Evolutionary conservation across 768 basidiomycete genomes (phyloP).

Genomic region (Podaxis rugospora): DNA sequence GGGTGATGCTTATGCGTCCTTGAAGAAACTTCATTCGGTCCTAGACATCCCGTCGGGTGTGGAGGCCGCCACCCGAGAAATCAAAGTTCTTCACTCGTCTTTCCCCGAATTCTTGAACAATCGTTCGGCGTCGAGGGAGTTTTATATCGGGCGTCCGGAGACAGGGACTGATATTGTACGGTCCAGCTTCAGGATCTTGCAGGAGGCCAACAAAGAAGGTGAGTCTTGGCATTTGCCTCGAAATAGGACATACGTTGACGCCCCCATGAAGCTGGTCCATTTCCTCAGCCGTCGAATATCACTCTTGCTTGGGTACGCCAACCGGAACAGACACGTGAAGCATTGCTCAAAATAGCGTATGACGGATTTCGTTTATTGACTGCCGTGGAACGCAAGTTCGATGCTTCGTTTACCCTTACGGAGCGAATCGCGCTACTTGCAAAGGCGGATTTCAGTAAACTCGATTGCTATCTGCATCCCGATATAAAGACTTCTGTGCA

Average conservation of each 20-base stretch:
- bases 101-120: conserved; percentile 1
- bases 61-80: neutral
- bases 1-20: neutral
- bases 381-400: neutral
- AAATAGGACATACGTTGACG: neutral
- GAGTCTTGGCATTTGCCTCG: neutral
- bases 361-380: conserved; percentile 2
- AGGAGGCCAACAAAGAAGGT: neutral
- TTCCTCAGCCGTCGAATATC: neutral
- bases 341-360: neutral
- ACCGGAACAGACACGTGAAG: neutral
- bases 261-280: neutral
- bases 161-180: neutral
- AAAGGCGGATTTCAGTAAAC: conserved; percentile 8
- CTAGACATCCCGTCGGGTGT: neutral
- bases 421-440: neutral
- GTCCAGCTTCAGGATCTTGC: conserved; percentile 1
- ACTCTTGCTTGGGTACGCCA: neutral
- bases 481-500: conserved; percentile 2
- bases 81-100: conserved; percentile 1
- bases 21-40: conserved; percentile 2
- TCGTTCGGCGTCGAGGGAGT: neutral
- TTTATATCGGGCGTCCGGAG: neutral
- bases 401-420: neutral
- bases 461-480: conserved; percentile 7